A percentile compares a stretch with the other conserved stretches of the same genome.
These are phyloP conservation scores for Stagonosporopsis cucurbitacearum DNA, from an alignment of 2,329 filamentous ascomycete genomes.

Conservation along the genomic window DNA sequence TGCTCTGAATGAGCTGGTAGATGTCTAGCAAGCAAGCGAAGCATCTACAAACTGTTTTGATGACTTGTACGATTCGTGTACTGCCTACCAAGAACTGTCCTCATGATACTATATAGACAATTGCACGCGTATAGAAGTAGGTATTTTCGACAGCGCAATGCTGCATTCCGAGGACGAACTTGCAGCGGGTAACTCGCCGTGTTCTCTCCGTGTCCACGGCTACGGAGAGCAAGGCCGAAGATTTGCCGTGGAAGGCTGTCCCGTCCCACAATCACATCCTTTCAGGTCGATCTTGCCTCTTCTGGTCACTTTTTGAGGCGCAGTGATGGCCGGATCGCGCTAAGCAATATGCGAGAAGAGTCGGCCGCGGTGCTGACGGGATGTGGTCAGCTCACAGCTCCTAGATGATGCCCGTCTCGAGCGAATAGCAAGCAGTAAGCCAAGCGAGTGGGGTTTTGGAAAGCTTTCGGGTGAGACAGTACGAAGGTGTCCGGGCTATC, in stretches of 20 bases:
- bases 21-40: background rate
- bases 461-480: too few species aligned
- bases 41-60: background rate
- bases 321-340: too few species aligned
- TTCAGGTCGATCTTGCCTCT: too few species aligned
- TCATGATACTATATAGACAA: slow-evolving; percentile 3
- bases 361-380: too few species aligned
- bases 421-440: too few species aligned
- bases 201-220: background rate
- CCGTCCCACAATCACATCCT: too few species aligned
- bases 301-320: too few species aligned
- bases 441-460: too few species aligned
- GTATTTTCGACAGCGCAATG: background rate
- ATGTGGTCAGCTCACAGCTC: too few species aligned
- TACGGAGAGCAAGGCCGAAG: background rate
- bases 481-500: too few species aligned
- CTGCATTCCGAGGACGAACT: background rate
- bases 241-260: background rate
- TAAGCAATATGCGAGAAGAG: too few species aligned
- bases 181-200: background rate
- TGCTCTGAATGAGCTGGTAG: background rate
- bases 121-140: background rate
- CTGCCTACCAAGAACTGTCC: background rate
- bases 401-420: too few species aligned
- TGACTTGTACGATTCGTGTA: background rate